Percentiles rank a stretch among this genome's conserved stretches.
phyloP scores from a whole-genome alignment of 2,329 filamentous ascomycete genomes.

The Colletotrichum acutatum region DNA sequence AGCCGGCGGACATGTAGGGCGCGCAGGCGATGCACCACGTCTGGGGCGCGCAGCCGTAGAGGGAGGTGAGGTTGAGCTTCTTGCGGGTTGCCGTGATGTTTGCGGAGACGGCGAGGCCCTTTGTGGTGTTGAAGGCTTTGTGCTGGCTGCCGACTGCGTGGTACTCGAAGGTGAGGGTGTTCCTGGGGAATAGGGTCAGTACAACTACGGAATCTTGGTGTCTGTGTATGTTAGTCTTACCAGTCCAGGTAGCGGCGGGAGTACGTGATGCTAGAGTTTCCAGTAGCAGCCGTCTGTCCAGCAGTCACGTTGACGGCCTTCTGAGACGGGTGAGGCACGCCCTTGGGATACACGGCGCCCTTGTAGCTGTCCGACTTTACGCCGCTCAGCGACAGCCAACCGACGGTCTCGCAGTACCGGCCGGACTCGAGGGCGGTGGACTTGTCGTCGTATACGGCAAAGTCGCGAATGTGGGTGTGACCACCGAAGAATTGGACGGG shows the following conservation, averaged over 20 bases:
- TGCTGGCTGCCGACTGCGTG: slow-evolving; percentile 64
- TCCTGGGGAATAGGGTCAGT: background rate
- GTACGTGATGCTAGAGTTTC: slow-evolving; percentile 54
- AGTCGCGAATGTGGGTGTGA: slow-evolving; percentile 73
- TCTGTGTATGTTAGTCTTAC: slow-evolving; percentile 62
- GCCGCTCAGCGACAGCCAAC: slow-evolving; percentile 73
- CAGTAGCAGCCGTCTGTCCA: slow-evolving; percentile 14
- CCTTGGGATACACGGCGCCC: slow-evolving; percentile 48
- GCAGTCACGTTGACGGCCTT: slow-evolving; percentile 42
- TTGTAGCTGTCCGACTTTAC: slow-evolving; percentile 57
- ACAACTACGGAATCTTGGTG: rapidly evolving
- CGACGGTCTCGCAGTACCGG: slow-evolving; percentile 75
- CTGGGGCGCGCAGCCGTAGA: slow-evolving; percentile 70
- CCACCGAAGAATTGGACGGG: slow-evolving; percentile 75
- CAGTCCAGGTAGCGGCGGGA: slow-evolving; percentile 75
- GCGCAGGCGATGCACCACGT: slow-evolving; percentile 69
- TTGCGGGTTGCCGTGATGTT: slow-evolving; percentile 62
- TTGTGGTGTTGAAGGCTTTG: slow-evolving; percentile 39
- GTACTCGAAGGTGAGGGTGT: slow-evolving; percentile 62
- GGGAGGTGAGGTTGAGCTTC: slow-evolving; percentile 63
- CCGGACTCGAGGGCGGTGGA: slow-evolving; percentile 72
- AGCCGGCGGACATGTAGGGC: slow-evolving; percentile 53
- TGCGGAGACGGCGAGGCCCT: slow-evolving; percentile 56
- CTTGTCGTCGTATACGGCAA: slow-evolving; percentile 70
- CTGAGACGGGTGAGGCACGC: slow-evolving; percentile 51